Evolutionary conservation across 2,329 filamentous ascomycete genomes (phyloP).

Genomic region (Aspergillus ustus): DNA sequence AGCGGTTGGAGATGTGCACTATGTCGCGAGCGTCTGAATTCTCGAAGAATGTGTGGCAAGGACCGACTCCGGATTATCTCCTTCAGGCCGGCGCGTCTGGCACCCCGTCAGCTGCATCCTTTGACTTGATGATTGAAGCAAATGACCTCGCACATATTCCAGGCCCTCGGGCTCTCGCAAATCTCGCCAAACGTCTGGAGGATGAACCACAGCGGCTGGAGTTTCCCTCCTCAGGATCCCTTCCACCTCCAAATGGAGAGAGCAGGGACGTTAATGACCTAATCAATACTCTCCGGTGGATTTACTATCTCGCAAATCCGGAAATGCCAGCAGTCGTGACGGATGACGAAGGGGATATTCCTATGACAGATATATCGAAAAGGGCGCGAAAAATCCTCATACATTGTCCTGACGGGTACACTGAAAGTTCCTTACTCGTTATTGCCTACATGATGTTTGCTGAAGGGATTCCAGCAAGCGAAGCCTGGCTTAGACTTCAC

Average conservation of each 20-base stretch:
- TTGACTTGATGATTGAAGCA: conserved; percentile 86
- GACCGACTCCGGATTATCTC: conserved; percentile 76
- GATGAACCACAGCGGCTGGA: conserved; percentile 66
- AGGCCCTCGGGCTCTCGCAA: conserved; percentile 68
- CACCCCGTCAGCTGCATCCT: conserved; percentile 60
- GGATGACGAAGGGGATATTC: conserved; percentile 61
- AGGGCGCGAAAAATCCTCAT: conserved; percentile 75
- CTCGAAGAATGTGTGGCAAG: conserved; percentile 85
- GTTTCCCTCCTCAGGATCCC: conserved; percentile 93
- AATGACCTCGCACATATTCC: conserved; percentile 80
- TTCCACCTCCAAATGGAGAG: conserved; percentile 82
- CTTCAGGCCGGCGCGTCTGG: conserved; percentile 47
- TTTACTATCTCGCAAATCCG: conserved; percentile 80
- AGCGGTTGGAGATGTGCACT: conserved; percentile 86
- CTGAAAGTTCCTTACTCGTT: conserved; percentile 85
- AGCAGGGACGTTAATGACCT: conserved; percentile 83
- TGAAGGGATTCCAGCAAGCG: conserved; percentile 76
- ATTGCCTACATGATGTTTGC: conserved; percentile 94
- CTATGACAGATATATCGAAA: conserved; percentile 50
- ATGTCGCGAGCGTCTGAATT: conserved; percentile 94
- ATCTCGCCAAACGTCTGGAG: conserved; percentile 62
- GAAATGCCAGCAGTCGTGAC: conserved; percentile 41
- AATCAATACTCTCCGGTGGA: conserved; percentile 85
- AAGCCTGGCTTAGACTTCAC: conserved; percentile 88
- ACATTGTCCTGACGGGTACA: conserved; percentile 95